A percentile compares a stretch with the other conserved stretches of the same genome.
These are phyloP conservation scores for Exserohilum turcica DNA, from an alignment of 2,329 filamentous ascomycete genomes.

Conservation along the genomic window DNA sequence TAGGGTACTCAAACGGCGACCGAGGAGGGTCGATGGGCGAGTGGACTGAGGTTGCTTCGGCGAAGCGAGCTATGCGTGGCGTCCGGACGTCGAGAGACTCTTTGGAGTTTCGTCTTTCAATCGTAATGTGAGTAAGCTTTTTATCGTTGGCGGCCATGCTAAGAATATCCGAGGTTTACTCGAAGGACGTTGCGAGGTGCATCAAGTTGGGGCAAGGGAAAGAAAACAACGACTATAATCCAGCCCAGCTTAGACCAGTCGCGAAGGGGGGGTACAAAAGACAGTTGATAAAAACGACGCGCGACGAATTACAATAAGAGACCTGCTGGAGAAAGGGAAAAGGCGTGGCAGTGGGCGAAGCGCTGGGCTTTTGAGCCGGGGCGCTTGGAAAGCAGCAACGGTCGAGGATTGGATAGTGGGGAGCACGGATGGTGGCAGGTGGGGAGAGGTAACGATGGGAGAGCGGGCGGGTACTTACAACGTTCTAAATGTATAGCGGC, in stretches of 20 bases:
- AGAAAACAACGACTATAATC: constrained; percentile 43
- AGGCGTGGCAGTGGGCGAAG: constrained; percentile 42
- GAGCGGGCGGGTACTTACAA: constrained; percentile 49
- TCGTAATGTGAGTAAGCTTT: constrained; percentile 48
- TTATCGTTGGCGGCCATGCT: constrained; percentile 56
- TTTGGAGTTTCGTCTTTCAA: constrained; percentile 50
- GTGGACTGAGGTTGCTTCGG: constrained; percentile 78
- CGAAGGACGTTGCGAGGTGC: constrained; percentile 40
- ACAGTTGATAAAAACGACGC: constrained; percentile 35
- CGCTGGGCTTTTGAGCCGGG: constrained; percentile 48
- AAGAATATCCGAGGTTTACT: constrained; percentile 41
- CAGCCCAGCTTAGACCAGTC: constrained; percentile 49
- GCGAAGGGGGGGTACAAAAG: constrained; percentile 31
- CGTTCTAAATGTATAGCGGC: constrained; percentile 46
- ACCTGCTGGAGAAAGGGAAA: constrained; percentile 48
- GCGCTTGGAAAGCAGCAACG: constrained; percentile 43
- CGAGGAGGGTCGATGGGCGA: constrained; percentile 70
- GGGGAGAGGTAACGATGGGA: constrained; percentile 41
- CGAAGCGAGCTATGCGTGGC: constrained; percentile 77
- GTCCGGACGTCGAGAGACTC: constrained; percentile 61
- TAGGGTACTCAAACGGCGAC: constrained; percentile 57
- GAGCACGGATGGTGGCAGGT: constrained; percentile 36
- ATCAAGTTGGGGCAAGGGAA: constrained; percentile 33
- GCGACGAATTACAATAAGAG: constrained; percentile 50
- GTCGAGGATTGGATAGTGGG: constrained; percentile 37